Base-by-base conservation (phyloP, 768 basidiomycete genomes). In the Boletus coccyginus region DNA sequence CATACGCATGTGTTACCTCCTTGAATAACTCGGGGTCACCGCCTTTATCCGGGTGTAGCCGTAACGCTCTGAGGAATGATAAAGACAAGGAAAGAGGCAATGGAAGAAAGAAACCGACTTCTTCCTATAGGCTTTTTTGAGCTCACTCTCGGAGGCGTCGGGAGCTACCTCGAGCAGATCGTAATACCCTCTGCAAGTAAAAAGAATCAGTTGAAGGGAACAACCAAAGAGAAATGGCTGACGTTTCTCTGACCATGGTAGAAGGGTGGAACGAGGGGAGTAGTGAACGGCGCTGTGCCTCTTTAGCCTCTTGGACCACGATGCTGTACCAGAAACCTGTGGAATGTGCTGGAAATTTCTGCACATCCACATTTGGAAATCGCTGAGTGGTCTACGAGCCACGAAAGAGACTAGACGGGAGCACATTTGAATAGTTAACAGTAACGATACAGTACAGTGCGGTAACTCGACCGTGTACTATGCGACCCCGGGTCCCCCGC, bases 21-120 rank as follows among this genome's bases (percentile, higher is more conserved):
- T 98, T 98, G 87, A 98, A 98, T 52, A 90, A 73, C 73, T 98
- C 96, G 27, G 94, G 94, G 66, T 97, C 95, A 55, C 94, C 94
- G 46, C 94, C 94, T 75, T 95, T 95, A 81, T 94, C 92, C 21
- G 92, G 92, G 70, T 94, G 92, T 61, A 93, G 74, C 55, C 88
- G 84, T 49, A 94, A 73, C 11, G 92, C 92, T 73, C 92, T 94
- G 56, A 41, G 19, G 52, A 52, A 62, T 50, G 24, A 49, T 59
- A 24, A 58, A 53, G 43, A 42, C 29, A 40, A 49, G 35, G 41
- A 40, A 47, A 40, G 36, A n/a, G 16, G 57, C 31, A 53, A 46
- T 42, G 45, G 29, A n/a, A 33, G 16, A 19, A 19, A 55, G 5
- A 19, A 16, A 58, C 71, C 31, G 60, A 93, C 92, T 93, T 94